Conservation (phyloP, 2,329 filamentous ascomycete species). For the Colletotrichum caudatum region DNA sequence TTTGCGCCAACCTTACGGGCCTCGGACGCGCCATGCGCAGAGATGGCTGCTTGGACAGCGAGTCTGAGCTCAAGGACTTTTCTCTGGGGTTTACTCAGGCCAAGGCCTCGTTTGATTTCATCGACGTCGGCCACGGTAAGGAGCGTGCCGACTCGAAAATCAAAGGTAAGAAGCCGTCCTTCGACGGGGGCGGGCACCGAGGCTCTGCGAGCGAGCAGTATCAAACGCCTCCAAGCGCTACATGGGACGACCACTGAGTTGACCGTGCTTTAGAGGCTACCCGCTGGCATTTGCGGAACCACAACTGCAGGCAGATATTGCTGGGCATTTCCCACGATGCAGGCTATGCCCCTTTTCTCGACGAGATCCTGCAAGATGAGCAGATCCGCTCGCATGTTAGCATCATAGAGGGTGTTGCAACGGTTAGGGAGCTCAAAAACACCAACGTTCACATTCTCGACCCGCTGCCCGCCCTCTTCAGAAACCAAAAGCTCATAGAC, state of each 20-base stretch:
- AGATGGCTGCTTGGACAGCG: slow-evolving; percentile 59
- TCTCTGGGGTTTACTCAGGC: slow-evolving; percentile 70
- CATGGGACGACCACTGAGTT: slow-evolving; percentile 8
- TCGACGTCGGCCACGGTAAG: slow-evolving; percentile 71
- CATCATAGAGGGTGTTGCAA: slow-evolving; percentile 66
- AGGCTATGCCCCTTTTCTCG: slow-evolving; percentile 70
- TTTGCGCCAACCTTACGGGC: slow-evolving; percentile 66
- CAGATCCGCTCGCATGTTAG: slow-evolving; percentile 58
- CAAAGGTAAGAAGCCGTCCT: slow-evolving; percentile 59
- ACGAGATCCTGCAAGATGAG: slow-evolving; percentile 64
- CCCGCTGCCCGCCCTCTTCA: slow-evolving; percentile 64
- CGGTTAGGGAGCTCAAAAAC: slow-evolving; percentile 61
- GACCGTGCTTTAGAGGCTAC: slow-evolving; percentile 57
- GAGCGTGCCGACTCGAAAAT: slow-evolving; percentile 72
- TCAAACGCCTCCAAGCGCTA: background rate
- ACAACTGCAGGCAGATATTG: slow-evolving; percentile 71
- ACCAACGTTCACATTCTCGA: slow-evolving; percentile 61
- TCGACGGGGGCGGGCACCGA: background rate
- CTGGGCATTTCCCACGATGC: slow-evolving; percentile 73
- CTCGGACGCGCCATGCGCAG: slow-evolving; percentile 63
- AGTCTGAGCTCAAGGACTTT: slow-evolving; percentile 67
- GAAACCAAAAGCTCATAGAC: slow-evolving; percentile 63
- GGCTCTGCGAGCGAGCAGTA: background rate
- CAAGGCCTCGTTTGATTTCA: slow-evolving; percentile 71
- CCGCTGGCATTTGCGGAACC: slow-evolving; percentile 69